Percentiles rank a stretch among this genome's conserved stretches.
Conservation (phyloP, 108 stramenopile genomes). For the Nitzschia sp. region DNA sequence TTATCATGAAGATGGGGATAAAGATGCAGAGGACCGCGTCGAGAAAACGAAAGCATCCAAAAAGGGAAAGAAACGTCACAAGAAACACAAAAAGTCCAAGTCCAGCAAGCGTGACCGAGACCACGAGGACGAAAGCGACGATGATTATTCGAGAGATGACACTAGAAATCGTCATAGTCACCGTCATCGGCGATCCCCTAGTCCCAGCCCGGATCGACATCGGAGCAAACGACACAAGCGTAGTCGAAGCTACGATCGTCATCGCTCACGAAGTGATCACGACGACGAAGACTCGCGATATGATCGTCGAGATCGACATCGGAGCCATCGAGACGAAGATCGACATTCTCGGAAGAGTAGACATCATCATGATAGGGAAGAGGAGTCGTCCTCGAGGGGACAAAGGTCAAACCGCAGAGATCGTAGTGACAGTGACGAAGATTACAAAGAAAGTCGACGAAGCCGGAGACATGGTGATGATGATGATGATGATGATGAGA, state of each 20-base stretch:
- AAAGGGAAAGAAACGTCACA: slow-evolving; percentile 33
- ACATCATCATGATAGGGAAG: not conserved
- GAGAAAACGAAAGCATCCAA: not conserved
- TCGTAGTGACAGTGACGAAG: not conserved
- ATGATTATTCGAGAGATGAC: slow-evolving; percentile 5
- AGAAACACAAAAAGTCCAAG: slow-evolving; percentile 23
- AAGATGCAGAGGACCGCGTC: slow-evolving; percentile 1
- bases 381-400: not conserved
- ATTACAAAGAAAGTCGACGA: not conserved
- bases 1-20: slow-evolving; percentile 1
- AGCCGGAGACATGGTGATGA: slow-evolving; percentile 19
- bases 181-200: slow-evolving; percentile 5
- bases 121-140: slow-evolving; percentile 11
- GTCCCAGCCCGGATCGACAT: not conserved
- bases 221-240: slow-evolving; percentile 4
- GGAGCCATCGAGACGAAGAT: slow-evolving; percentile 11
- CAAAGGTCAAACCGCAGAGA: not conserved
- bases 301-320: not conserved
- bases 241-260: slow-evolving; percentile 5
- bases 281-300: slow-evolving; percentile 2
- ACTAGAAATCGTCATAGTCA: not conserved
- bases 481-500: slow-evolving; percentile 6
- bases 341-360: not conserved
- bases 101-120: slow-evolving; percentile 22
- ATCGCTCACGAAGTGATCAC: slow-evolving; percentile 3